phyloP scores from a whole-genome alignment of 164 flowering plant genomes.

The Chimonanthus praecox region DNA sequence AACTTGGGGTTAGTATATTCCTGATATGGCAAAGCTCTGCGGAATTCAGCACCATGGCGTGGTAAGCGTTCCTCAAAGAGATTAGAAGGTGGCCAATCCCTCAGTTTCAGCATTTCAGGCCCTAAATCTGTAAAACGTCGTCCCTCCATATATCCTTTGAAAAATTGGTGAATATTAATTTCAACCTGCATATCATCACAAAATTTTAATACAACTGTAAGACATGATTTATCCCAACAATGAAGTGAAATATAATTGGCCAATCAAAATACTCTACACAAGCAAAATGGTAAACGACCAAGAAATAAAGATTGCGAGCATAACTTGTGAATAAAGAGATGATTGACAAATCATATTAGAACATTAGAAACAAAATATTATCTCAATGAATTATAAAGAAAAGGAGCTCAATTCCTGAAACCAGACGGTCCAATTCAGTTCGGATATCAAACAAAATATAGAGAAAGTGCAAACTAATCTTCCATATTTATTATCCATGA shows the following conservation, averaged over 20 bases:
- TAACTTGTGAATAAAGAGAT: neutral
- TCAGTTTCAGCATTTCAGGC: slow-evolving; percentile 95
- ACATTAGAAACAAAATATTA: neutral
- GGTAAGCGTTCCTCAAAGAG: slow-evolving; percentile 76
- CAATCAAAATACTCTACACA: neutral
- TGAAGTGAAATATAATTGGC: too few species aligned
- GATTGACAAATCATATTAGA: neutral
- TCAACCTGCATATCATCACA: slow-evolving; percentile 48
- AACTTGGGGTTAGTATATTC: slow-evolving; percentile 62
- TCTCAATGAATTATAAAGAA: too few species aligned
- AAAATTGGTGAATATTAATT: slow-evolving; percentile 53
- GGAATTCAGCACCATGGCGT: slow-evolving; percentile 83
- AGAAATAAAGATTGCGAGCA: neutral
- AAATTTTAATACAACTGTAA: neutral
- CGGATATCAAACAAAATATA: too few species aligned
- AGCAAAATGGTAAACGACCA: neutral
- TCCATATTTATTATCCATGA: too few species aligned
- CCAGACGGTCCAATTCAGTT: too few species aligned
- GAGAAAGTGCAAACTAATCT: too few species aligned
- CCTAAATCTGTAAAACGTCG: slow-evolving; percentile 49
- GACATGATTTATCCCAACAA: neutral
- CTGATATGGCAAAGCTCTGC: slow-evolving; percentile 69
- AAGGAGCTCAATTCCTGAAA: too few species aligned
- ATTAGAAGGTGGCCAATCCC: slow-evolving; percentile 93
- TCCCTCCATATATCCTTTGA: slow-evolving; percentile 68